Evolutionary conservation across 2,329 filamentous ascomycete species (phyloP).

Genomic region (Sordariomycetes sp.): DNA sequence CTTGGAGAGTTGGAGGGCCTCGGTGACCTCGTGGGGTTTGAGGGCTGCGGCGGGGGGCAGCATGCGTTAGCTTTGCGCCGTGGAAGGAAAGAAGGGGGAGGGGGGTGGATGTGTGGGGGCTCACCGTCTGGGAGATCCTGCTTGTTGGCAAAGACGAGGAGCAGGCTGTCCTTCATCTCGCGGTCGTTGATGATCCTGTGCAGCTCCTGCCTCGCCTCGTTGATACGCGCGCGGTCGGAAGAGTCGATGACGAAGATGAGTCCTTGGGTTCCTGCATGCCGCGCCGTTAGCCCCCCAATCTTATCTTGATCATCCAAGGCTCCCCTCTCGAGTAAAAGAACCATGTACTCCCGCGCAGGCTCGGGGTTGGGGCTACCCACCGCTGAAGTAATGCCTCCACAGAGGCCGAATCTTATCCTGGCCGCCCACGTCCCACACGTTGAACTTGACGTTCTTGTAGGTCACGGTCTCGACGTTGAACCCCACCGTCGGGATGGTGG

Average conservation of each 20-base stretch:
- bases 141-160: constrained; percentile 98
- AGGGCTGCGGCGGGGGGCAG: constrained; percentile 43
- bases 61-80: not conserved
- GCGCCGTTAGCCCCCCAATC: not conserved
- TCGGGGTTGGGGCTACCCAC: constrained; percentile 29
- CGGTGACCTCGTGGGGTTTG: constrained; percentile 70
- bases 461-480: constrained; percentile 99
- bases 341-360: not conserved
- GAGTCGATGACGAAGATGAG: constrained; percentile 98
- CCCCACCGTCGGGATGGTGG: constrained; percentile 94
- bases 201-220: constrained; percentile 85
- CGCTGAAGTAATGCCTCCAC: constrained; percentile 95
- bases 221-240: constrained; percentile 81
- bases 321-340: not conserved
- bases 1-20: constrained; percentile 63
- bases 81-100: not conserved
- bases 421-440: constrained; percentile 96
- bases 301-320: not conserved
- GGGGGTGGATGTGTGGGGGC: not conserved
- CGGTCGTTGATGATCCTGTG: constrained; percentile 97
- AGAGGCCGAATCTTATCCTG: constrained; percentile 98
- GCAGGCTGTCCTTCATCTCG: constrained; percentile 90
- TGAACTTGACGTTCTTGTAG: constrained; percentile 99
- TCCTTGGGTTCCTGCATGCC: constrained; percentile 69
- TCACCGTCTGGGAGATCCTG: constrained; percentile 80